phyloP scores from a whole-genome alignment of 1,139 yeast genomes.

The Scheffersomyces parashehatae region DNA sequence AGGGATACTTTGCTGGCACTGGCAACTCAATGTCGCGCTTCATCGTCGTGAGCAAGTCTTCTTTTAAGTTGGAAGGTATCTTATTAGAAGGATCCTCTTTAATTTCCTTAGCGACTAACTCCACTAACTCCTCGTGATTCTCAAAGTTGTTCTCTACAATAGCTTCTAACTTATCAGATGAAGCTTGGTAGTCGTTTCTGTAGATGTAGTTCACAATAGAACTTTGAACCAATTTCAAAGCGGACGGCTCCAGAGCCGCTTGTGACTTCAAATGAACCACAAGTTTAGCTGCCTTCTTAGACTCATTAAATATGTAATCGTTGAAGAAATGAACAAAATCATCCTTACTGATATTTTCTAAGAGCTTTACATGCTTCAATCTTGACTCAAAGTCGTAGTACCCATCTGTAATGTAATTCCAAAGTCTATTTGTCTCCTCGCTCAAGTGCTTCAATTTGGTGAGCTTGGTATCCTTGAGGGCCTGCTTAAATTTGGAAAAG shows the following conservation, averaged over 20 bases:
- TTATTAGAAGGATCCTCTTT: conserved; percentile 2
- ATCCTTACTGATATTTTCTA: conserved; percentile 52
- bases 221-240: conserved; percentile 25
- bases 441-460: conserved; percentile 74
- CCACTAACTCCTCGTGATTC: conserved; percentile 18
- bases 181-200: conserved; percentile 22
- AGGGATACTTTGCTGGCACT: conserved; percentile 30
- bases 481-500: conserved; percentile 65
- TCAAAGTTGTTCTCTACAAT: conserved; percentile 21
- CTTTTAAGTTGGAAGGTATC: conserved; percentile 1
- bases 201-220: conserved; percentile 30
- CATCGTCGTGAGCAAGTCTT: conserved; percentile 8
- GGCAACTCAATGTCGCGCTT: conserved; percentile 16
- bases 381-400: conserved; percentile 70
- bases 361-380: conserved; percentile 55
- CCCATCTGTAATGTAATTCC: conserved; percentile 71
- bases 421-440: conserved; percentile 71
- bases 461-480: conserved; percentile 64
- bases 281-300: conserved; percentile 44
- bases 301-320: conserved; percentile 34
- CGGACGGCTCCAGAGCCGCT: conserved; percentile 27
- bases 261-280: conserved; percentile 73
- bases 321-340: conserved; percentile 62
- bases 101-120: conserved; percentile 12
- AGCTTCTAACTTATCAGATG: conserved; percentile 27